Conservation (phyloP, 2,329 filamentous ascomycete species). For the Mollisiaceae sp. region DNA sequence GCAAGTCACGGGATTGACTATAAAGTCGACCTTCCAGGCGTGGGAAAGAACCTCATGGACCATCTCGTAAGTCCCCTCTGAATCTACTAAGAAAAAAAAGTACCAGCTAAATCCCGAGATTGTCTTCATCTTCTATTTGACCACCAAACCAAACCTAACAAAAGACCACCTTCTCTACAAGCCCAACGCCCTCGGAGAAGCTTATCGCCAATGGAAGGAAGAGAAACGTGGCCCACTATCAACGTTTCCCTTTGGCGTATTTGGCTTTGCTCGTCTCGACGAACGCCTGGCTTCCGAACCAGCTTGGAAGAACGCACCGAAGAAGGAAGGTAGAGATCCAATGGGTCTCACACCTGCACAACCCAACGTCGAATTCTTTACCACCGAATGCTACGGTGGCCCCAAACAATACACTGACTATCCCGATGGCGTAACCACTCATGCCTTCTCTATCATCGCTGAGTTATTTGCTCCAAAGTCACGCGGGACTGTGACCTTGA, state of each 20-base stretch:
- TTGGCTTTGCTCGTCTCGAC: constrained; percentile 66
- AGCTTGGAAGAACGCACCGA: constrained; percentile 58
- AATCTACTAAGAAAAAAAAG: constrained; percentile 17
- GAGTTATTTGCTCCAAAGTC: constrained; percentile 64
- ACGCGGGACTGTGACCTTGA: constrained; percentile 58
- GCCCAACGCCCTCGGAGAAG: constrained; percentile 54
- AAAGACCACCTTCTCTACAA: constrained; percentile 63
- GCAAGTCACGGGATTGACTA: constrained; percentile 53
- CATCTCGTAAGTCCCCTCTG: constrained; percentile 48
- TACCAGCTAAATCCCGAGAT: constrained; percentile 45
- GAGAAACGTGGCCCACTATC: constrained; percentile 63
- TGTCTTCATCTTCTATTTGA: constrained; percentile 66
- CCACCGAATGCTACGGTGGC: constrained; percentile 65
- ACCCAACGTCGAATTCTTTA: constrained; percentile 67
- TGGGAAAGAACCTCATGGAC: constrained; percentile 66
- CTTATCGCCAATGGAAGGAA: constrained; percentile 61
- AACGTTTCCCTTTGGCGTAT: constrained; percentile 66
- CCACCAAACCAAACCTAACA: constrained; percentile 55
- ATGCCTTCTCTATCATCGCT: constrained; percentile 62
- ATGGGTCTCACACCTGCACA: constrained; percentile 64
- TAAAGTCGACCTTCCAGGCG: constrained; percentile 62
- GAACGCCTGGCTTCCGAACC: constrained; percentile 59
- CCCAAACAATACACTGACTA: constrained; percentile 62
- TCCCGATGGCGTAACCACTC: constrained; percentile 54
- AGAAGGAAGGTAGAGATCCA: constrained; percentile 59